phyloP scores from a whole-genome alignment of 1,139 yeast genomes.

The Diutina ranongensis region DNA sequence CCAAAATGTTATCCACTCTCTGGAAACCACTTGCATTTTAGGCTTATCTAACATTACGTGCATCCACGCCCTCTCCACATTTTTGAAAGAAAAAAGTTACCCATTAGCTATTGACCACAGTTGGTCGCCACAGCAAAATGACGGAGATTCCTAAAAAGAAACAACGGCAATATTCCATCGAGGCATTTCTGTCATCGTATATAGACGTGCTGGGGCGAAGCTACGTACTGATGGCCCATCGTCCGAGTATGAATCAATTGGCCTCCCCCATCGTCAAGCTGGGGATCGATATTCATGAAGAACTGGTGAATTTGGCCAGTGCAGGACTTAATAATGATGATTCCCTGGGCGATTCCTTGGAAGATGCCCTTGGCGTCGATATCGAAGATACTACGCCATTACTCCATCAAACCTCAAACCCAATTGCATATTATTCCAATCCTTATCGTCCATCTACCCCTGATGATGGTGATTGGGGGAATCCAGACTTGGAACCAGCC shows the following conservation, averaged over 20 bases:
- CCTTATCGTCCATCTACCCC: neutral
- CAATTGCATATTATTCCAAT: neutral
- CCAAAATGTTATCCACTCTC: too few species aligned
- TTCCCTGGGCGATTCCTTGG: neutral
- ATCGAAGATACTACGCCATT: conserved; percentile 1
- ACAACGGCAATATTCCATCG: neutral
- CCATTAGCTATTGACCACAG: neutral
- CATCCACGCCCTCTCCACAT: too few species aligned
- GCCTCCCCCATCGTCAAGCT: neutral
- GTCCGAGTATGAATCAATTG: neutral
- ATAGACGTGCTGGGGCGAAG: conserved; percentile 3
- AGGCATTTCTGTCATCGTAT: conserved; percentile 1
- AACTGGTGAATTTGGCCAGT: neutral
- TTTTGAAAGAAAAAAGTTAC: neutral
- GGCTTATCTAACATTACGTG: too few species aligned
- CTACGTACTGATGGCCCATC: conserved; percentile 4
- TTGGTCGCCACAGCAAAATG: neutral
- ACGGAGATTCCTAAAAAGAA: neutral
- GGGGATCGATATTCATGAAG: neutral
- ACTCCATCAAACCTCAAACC: neutral
- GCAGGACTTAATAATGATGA: neutral
- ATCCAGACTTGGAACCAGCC: neutral
- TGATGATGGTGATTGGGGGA: neutral
- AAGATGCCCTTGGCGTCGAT: neutral
- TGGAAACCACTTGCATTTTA: too few species aligned